Evolutionary conservation across 2,329 filamentous ascomycete species (phyloP).

Genomic region (Pseudocercospora vitis): DNA sequence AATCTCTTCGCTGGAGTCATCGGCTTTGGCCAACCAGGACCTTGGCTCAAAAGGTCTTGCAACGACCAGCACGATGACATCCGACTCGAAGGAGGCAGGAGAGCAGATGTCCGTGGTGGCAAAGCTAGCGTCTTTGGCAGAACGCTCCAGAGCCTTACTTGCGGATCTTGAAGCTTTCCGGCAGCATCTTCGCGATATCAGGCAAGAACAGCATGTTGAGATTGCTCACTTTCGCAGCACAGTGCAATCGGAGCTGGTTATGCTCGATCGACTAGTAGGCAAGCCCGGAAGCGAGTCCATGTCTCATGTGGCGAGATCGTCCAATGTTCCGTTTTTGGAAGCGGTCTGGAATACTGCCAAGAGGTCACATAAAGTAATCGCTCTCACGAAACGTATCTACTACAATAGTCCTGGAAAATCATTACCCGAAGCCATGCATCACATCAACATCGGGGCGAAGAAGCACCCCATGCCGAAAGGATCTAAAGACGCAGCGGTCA

Average conservation of each 20-base stretch:
- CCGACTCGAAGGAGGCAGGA: neutral
- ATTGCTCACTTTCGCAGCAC: slow-evolving; percentile 37
- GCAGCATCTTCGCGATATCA: slow-evolving; percentile 36
- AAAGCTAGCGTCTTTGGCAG: slow-evolving; percentile 33
- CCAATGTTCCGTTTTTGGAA: slow-evolving; percentile 65
- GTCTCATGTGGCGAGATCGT: slow-evolving; percentile 61
- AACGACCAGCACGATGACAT: neutral
- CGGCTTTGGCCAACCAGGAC: too few relatives aligned
- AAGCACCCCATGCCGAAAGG: slow-evolving; percentile 20
- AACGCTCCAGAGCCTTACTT: slow-evolving; percentile 41
- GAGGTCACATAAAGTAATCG: slow-evolving; percentile 55
- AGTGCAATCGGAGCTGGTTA: slow-evolving; percentile 38
- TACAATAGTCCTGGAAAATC: slow-evolving; percentile 35
- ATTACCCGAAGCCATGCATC: slow-evolving; percentile 28
- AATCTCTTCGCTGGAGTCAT: too few relatives aligned
- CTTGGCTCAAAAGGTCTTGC: slow-evolving; percentile 4
- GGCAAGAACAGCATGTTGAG: slow-evolving; percentile 40
- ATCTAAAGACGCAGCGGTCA: slow-evolving; percentile 32
- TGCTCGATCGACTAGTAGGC: slow-evolving; percentile 34
- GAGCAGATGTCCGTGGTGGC: slow-evolving; percentile 18
- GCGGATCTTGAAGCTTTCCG: slow-evolving; percentile 46
- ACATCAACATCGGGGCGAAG: slow-evolving; percentile 31
- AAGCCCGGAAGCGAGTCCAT: slow-evolving; percentile 30
- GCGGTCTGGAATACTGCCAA: slow-evolving; percentile 65
- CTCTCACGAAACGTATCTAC: slow-evolving; percentile 59